A percentile compares a stretch with the other conserved stretches of the same genome.
These are phyloP conservation scores for Leishmania martiniquensis DNA, from an alignment of 208 protist species.

Conservation along the genomic window DNA sequence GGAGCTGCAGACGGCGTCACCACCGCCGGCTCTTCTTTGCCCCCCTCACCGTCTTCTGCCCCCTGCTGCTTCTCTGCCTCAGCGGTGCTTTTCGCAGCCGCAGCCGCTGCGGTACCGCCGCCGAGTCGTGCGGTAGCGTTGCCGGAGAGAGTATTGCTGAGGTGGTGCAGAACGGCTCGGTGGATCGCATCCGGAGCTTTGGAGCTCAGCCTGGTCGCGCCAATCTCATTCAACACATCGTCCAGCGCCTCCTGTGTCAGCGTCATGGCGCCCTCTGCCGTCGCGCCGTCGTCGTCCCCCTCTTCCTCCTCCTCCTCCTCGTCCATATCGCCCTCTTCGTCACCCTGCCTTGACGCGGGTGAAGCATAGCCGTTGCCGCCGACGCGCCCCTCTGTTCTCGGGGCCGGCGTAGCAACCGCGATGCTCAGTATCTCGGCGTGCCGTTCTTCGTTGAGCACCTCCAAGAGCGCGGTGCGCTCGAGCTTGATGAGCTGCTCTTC, in stretches of 20 bases:
- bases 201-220: slow-evolving; percentile 3
- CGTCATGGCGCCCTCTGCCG: slow-evolving; percentile 13
- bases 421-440: not conserved
- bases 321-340: slow-evolving; percentile 9
- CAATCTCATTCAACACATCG: slow-evolving; percentile 23
- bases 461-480: slow-evolving; percentile 84
- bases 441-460: slow-evolving; percentile 63
- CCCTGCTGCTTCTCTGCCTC: not conserved
- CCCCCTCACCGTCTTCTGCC: not conserved
- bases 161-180: slow-evolving; percentile 14
- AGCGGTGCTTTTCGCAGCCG: not conserved
- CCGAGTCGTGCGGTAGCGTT: not conserved
- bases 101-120: not conserved
- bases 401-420: not conserved
- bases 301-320: slow-evolving; percentile 14
- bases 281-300: slow-evolving; percentile 3
- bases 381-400: not conserved
- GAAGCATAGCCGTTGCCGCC: slow-evolving; percentile 4
- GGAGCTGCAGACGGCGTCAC: not conserved
- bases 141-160: not conserved
- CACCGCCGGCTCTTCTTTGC: not conserved
- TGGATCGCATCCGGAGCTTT: slow-evolving; percentile 9
- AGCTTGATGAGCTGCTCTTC: slow-evolving; percentile 92
- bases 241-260: slow-evolving; percentile 21
- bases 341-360: not conserved